A percentile compares a stretch with the other conserved stretches of the same genome.
Evolutionary conservation across 1,139 yeast species (phyloP).

Genomic region (Magnusiomyces tetraspermus): DNA sequence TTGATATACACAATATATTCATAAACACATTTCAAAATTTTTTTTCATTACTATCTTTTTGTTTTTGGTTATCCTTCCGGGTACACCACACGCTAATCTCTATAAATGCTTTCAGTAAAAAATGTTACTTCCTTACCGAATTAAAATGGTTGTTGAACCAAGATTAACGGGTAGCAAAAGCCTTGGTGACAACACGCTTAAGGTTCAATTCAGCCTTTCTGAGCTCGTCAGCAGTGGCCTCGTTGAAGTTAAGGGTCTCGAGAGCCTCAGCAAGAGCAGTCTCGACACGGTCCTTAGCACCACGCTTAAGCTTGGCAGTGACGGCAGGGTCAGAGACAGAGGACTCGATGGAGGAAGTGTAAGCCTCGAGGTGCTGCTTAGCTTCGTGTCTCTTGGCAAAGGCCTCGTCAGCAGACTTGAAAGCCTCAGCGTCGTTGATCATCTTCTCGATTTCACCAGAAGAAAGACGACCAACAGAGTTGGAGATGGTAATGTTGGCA

Average conservation of each 20-base stretch:
- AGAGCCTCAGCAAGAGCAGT: constrained; percentile 97
- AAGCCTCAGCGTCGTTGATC: constrained; percentile 97
- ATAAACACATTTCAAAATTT: too few relatives aligned
- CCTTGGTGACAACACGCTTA: constrained; percentile 99
- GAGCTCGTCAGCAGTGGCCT: constrained; percentile 90
- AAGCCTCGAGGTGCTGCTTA: constrained; percentile 98
- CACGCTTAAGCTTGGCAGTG: constrained; percentile 96
- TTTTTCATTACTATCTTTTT: too few relatives aligned
- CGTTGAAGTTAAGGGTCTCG: constrained; percentile 96
- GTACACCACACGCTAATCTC: too few relatives aligned
- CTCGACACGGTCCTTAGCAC: constrained; percentile 97
- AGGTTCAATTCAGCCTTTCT: constrained; percentile 99
- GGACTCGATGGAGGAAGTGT: constrained; percentile 86
- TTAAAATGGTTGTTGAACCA: too few relatives aligned
- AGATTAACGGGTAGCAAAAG: constrained; percentile 98
- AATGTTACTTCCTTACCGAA: too few relatives aligned
- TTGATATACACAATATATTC: too few relatives aligned
- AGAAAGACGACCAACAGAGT: constrained; percentile 99
- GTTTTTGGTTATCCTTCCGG: too few relatives aligned
- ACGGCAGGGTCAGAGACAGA: constrained; percentile 97
- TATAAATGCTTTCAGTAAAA: too few relatives aligned
- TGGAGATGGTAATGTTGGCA: constrained; percentile 98
- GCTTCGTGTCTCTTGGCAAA: constrained; percentile 99
- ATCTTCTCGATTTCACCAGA: constrained; percentile 97
- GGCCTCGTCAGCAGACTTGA: constrained; percentile 98